These are phyloP conservation scores for Trichoderma citrinoviride DNA, from an alignment of 2,329 filamentous ascomycete species.

Conservation along the genomic window DNA sequence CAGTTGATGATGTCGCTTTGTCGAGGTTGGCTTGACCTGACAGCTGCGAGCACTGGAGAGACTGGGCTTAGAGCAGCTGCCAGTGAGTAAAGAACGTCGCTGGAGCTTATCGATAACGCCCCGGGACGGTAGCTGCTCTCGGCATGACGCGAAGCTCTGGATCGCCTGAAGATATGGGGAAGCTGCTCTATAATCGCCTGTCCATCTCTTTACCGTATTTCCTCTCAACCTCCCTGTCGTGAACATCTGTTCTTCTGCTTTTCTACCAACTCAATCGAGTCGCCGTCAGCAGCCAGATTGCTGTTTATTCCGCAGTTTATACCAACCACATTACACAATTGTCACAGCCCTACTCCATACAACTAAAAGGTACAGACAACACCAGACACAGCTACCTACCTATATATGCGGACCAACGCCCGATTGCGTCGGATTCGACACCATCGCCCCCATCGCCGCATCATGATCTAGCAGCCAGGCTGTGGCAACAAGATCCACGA, in stretches of 20 bases:
- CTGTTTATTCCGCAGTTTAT: background rate
- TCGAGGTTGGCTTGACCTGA: background rate
- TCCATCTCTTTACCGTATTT: background rate
- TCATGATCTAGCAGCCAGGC: slow-evolving; percentile 37
- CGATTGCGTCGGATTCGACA: background rate
- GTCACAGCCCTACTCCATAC: background rate
- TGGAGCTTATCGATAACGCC: slow-evolving; percentile 20
- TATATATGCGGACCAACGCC: slow-evolving; percentile 6
- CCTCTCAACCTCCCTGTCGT: too few species aligned
- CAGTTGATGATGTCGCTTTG: background rate
- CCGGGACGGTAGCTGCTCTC: background rate
- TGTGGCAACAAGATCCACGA: slow-evolving; percentile 25
- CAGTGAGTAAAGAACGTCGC: background rate
- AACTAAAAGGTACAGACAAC: too few species aligned
- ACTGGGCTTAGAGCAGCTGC: background rate
- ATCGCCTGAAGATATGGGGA: background rate
- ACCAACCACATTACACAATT: background rate
- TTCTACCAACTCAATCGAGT: too few species aligned
- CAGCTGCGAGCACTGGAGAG: slow-evolving; percentile 6
- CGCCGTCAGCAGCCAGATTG: background rate
- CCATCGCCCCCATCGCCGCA: slow-evolving; percentile 23
- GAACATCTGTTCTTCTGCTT: too few species aligned
- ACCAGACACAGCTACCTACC: background rate
- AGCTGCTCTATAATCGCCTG: background rate
- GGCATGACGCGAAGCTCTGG: slow-evolving; percentile 15